These are phyloP conservation scores for Prinsepia uniflora DNA, from an alignment of 306 rosid genomes.

Conservation along the genomic window DNA sequence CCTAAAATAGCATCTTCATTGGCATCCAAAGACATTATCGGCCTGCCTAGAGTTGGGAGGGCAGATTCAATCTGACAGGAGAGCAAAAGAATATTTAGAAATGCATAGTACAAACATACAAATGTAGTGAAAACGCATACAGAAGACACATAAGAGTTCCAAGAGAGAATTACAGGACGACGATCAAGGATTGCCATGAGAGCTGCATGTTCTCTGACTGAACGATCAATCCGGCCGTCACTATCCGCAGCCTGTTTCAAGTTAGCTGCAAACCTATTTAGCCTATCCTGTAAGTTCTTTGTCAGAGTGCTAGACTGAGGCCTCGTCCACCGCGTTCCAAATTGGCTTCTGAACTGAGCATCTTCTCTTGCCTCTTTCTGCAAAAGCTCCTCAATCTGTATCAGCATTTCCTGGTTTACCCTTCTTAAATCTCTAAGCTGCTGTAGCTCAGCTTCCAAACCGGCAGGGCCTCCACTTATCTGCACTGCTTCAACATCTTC, in stretches of 20 bases:
- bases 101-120: conserved; percentile 8
- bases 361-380: conserved; percentile 96
- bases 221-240: conserved; percentile 87
- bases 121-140: not conserved
- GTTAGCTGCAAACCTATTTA: conserved; percentile 89
- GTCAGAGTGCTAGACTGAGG: conserved; percentile 95
- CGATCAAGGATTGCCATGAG: conserved; percentile 87
- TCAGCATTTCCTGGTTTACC: conserved; percentile 82
- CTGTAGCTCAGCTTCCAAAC: conserved; percentile 88
- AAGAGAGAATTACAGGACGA: conserved; percentile 60
- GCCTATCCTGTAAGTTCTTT: conserved; percentile 89
- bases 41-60: conserved; percentile 91
- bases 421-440: conserved; percentile 90
- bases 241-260: conserved; percentile 97
- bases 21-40: conserved; percentile 97
- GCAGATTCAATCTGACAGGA: conserved; percentile 85
- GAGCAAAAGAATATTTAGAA: conserved; percentile 19
- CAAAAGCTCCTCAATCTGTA: conserved; percentile 86
- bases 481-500: conserved; percentile 99
- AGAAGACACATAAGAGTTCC: not conserved
- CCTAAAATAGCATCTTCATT: conserved; percentile 95
- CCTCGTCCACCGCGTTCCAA: conserved; percentile 95
- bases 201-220: conserved; percentile 76
- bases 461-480: conserved; percentile 90
- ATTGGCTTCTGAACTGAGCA: conserved; percentile 86